phyloP scores from a whole-genome alignment of 106 monocot genomes.

The Posidonia australis region DNA sequence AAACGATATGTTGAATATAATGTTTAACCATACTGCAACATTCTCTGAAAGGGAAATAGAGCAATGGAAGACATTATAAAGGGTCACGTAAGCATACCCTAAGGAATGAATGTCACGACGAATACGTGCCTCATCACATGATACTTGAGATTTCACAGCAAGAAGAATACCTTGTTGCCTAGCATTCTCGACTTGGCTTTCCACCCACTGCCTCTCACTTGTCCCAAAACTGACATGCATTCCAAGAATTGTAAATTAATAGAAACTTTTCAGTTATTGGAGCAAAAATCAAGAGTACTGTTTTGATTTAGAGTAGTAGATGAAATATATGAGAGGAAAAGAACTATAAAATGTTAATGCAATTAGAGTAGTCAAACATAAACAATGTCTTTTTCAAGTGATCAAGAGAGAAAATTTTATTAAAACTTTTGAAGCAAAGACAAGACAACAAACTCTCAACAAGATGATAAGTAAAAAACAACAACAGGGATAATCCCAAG shows the following conservation, averaged over 20 bases:
- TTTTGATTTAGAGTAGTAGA: too few species aligned
- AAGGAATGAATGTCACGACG: slow-evolving; percentile 84
- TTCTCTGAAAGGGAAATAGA: not conserved
- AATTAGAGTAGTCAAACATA: too few species aligned
- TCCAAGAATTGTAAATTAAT: not conserved
- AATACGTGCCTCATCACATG: slow-evolving; percentile 91
- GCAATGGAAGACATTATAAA: not conserved
- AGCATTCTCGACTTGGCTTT: slow-evolving; percentile 97
- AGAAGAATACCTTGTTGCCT: slow-evolving; percentile 86
- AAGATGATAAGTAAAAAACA: too few species aligned
- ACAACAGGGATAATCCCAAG: too few species aligned
- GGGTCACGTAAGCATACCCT: slow-evolving; percentile 41
- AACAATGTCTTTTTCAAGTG: too few species aligned
- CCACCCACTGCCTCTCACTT: slow-evolving; percentile 98
- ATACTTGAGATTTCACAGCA: slow-evolving; percentile 73
- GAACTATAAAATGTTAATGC: too few species aligned
- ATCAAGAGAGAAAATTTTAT: too few species aligned
- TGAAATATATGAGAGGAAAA: too few species aligned
- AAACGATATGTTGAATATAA: too few species aligned
- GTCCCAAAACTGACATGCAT: slow-evolving; percentile 69
- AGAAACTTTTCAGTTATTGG: not conserved
- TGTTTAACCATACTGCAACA: too few species aligned
- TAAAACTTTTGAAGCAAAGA: too few species aligned
- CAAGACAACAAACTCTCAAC: too few species aligned
- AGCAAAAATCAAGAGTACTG: not conserved